Conservation (phyloP, 164 flowering plant genomes). For the Berberis vulgaris region DNA sequence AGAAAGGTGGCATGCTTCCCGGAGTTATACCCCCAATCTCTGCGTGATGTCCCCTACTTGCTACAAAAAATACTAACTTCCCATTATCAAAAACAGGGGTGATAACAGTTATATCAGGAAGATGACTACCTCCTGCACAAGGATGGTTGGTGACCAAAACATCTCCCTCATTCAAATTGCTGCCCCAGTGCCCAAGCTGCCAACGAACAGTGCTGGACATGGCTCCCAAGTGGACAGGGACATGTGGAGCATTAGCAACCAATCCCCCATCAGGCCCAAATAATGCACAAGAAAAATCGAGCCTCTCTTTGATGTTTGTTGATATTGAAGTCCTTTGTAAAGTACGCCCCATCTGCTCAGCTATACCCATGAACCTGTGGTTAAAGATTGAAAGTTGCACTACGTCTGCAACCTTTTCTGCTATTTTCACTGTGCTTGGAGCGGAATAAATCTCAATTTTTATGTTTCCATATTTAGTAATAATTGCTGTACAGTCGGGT, state of each 20-base stretch:
- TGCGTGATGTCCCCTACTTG: slow-evolving; percentile 98
- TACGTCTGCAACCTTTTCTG: slow-evolving; percentile 80
- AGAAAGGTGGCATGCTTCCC: slow-evolving; percentile 99
- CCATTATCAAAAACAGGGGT: slow-evolving; percentile 86
- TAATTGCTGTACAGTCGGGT: slow-evolving; percentile 66
- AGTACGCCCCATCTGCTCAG: slow-evolving; percentile 98
- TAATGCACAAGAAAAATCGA: slow-evolving; percentile 96
- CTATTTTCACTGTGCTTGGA: slow-evolving; percentile 26
- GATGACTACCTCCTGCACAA: slow-evolving; percentile 93
- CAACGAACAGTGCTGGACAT: slow-evolving; percentile 96
- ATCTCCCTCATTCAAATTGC: slow-evolving; percentile 82
- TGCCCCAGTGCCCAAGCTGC: slow-evolving; percentile 88
- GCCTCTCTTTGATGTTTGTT: slow-evolving; percentile 91
- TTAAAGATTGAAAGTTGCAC: slow-evolving; percentile 95
- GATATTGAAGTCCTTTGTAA: slow-evolving; percentile 95
- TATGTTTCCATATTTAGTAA: slow-evolving; percentile 83
- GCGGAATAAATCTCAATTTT: slow-evolving; percentile 61
- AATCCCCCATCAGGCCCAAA: slow-evolving; percentile 95
- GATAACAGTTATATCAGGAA: slow-evolving; percentile 94
- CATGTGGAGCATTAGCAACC: slow-evolving; percentile 99
- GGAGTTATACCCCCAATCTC: slow-evolving; percentile 99
- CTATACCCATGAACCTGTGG: slow-evolving; percentile 97
- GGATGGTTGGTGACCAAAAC: slow-evolving; percentile 96
- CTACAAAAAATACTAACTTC: slow-evolving; percentile 83
- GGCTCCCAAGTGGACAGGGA: slow-evolving; percentile 96